Evolutionary conservation across 73 alveolate genomes (phyloP).

Genomic region (Paramecium tetraurelia): DNA sequence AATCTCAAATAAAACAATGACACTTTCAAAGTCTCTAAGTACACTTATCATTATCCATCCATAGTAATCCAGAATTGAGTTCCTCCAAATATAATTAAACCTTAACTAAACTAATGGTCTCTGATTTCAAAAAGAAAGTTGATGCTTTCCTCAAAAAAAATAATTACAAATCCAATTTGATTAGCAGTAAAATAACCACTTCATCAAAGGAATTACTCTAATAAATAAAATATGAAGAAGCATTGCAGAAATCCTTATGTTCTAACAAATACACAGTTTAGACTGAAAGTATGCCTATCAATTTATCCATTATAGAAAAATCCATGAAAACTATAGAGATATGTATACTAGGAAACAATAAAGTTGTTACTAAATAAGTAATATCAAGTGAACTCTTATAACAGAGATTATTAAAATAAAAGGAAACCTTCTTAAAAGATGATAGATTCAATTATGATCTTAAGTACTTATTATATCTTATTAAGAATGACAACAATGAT

Average conservation of each 20-base stretch:
- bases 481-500: background rate
- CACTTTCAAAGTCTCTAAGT: background rate
- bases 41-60: background rate
- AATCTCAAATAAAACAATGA: background rate
- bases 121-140: background rate
- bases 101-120: background rate
- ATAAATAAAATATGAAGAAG: background rate
- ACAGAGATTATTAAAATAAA: background rate
- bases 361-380: background rate
- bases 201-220: background rate
- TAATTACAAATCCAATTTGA: background rate
- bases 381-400: background rate
- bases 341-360: background rate
- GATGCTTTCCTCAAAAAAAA: background rate
- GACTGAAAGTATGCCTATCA: background rate
- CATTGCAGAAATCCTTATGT: background rate
- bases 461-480: background rate
- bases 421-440: background rate
- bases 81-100: background rate
- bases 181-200: background rate
- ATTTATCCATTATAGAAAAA: background rate
- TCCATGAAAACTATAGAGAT: background rate
- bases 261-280: background rate
- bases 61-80: background rate
- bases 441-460: background rate